These are phyloP conservation scores for Grigorovia yakushimaensis DNA, from an alignment of 805 yeast species.

Conservation along the genomic window DNA sequence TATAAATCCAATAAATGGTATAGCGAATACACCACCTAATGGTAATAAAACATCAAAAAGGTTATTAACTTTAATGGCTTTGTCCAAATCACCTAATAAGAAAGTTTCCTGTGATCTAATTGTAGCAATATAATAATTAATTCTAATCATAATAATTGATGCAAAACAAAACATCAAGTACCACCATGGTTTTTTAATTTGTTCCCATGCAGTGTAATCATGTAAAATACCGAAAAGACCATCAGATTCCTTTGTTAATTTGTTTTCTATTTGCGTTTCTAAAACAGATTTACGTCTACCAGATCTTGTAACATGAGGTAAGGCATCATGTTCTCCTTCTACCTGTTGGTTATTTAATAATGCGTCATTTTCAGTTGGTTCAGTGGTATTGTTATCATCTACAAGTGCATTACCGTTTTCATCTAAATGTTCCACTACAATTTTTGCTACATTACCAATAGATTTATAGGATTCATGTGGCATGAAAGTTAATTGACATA, in stretches of 20 bases:
- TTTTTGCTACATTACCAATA: constrained; percentile 53
- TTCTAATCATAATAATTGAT: constrained; percentile 80
- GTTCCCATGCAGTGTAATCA: constrained; percentile 41
- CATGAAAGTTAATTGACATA: constrained; percentile 72
- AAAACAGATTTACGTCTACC: constrained; percentile 42
- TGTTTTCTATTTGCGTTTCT: constrained; percentile 56
- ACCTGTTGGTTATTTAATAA: constrained; percentile 9
- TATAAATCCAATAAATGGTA: constrained; percentile 76
- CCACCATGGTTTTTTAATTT: constrained; percentile 60
- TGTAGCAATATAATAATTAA: constrained; percentile 89
- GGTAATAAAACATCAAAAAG: constrained; percentile 85
- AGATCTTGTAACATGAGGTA: neutral
- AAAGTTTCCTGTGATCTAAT: constrained; percentile 72
- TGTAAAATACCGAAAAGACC: constrained; percentile 74
- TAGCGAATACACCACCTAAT: constrained; percentile 74
- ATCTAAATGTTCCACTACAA: constrained; percentile 64
- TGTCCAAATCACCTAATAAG: constrained; percentile 42
- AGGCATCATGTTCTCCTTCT: neutral
- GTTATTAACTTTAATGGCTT: constrained; percentile 52
- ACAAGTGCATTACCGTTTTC: constrained; percentile 48
- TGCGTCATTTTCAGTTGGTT: constrained; percentile 31
- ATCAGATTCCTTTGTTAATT: constrained; percentile 43
- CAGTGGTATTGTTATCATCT: constrained; percentile 30
- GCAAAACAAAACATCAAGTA: constrained; percentile 67
- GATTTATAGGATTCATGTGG: constrained; percentile 70